Evolutionary conservation across 2,329 filamentous ascomycete species (phyloP).

Genomic region (Scorias spongiosa): DNA sequence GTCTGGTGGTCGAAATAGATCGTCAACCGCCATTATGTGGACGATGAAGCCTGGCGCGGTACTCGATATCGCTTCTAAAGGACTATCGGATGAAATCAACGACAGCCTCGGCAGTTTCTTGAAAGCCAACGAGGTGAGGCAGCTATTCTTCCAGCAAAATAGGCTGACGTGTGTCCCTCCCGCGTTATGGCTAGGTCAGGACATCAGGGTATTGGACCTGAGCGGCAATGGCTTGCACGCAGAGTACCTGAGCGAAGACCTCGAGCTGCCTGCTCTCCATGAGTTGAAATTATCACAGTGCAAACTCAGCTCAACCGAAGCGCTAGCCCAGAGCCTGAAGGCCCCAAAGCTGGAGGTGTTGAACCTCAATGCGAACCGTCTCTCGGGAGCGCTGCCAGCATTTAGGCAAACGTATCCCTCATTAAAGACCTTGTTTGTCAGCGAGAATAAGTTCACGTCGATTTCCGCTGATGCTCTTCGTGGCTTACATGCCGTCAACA

Average conservation of each 20-base stretch:
- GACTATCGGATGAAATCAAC: constrained; percentile 23
- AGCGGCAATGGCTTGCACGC: constrained; percentile 17
- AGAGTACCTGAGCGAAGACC: constrained; percentile 53
- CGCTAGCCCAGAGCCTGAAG: constrained; percentile 50
- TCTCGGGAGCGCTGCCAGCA: constrained; percentile 50
- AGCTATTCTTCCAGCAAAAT: constrained; percentile 63
- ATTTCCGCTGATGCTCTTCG: constrained; percentile 52
- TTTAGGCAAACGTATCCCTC: constrained; percentile 54
- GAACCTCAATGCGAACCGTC: constrained; percentile 69
- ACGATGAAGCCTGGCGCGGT: constrained; percentile 19
- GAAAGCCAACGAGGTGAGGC: constrained; percentile 32
- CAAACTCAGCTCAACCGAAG: constrained; percentile 53
- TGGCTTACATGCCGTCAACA: constrained; percentile 62
- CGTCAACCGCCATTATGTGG: constrained; percentile 9
- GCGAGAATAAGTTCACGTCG: constrained; percentile 64
- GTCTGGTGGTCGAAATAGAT: not conserved
- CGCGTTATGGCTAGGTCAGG: constrained; percentile 54
- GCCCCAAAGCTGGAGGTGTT: constrained; percentile 63
- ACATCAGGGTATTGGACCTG: constrained; percentile 39
- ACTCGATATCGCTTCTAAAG: constrained; percentile 26
- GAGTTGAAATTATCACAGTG: constrained; percentile 66
- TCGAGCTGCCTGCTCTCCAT: constrained; percentile 51
- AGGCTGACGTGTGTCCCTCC: constrained; percentile 51
- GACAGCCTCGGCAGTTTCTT: constrained; percentile 29
- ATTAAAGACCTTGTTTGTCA: constrained; percentile 54